Base-by-base conservation (phyloP, 2,329 filamentous ascomycete genomes). In the Aspergillus novofumigatus region DNA sequence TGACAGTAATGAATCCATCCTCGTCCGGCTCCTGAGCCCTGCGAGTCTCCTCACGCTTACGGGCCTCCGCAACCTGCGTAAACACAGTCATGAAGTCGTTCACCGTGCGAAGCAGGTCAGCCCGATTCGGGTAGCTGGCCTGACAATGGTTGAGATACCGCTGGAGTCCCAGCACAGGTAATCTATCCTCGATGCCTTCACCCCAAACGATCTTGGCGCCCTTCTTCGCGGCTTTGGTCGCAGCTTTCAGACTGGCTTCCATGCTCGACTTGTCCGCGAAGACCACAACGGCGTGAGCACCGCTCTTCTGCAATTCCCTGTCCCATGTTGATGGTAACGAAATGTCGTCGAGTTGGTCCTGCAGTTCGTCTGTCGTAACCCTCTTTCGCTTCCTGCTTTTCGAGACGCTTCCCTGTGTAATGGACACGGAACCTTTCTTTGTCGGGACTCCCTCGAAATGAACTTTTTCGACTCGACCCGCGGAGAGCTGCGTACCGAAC, bases 1-100 rank as follows among this genome's bases (percentile, higher is more conserved):
- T 89, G 25, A 99, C 94, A 3, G 92, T 97, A 51, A 97, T 83
- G 72, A 99, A 99, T 1, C 94, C 94, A 73, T 99, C 94, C 69
- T 91, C 92, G 72, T 99, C 94, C 0, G 93, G 91, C 67, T 91
- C 87, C 64, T 89, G 88, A 59, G 90, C 86, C 59, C 88, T 78
- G 55, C 83, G 70, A 77, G 88, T 69, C 79, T 81, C 76, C 78
- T 86, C 62, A 69, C 82, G 65, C 80, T 87, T 74, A 80, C 87
- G 75, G 73, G 85, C 80, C 83, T 89, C 77, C 80, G 90, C 77
- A 69, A 83, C 77, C 81, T 89, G 73, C 26, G 75, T 72, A 77
- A 92, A 97, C n/a, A 86, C 80, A 23, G 84, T 83, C 82, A 97
- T 96, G 79, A 92, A 97, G 38, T 87, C 85, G 69, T 97, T 92